A percentile compares a stretch with the other conserved stretches of the same genome.
These are phyloP conservation scores for Zygosaccharomyces bailii DNA, from an alignment of 805 yeast genomes.

Conservation along the genomic window DNA sequence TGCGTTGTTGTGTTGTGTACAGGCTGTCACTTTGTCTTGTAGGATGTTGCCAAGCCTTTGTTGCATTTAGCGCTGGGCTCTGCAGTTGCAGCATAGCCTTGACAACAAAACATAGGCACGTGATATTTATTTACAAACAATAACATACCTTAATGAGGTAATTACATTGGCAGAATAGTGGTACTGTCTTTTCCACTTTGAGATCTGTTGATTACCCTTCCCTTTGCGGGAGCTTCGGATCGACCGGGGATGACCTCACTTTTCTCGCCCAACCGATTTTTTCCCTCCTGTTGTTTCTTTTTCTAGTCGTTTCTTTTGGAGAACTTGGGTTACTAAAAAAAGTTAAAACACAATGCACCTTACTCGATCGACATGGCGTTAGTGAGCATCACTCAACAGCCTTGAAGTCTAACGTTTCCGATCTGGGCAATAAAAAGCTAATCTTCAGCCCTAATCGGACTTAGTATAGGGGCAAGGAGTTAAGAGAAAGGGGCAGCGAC, in stretches of 20 bases:
- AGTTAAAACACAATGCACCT: too few species aligned
- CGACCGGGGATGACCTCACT: neutral
- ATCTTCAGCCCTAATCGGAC: neutral
- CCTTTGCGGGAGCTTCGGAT: neutral
- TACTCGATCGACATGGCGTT: neutral
- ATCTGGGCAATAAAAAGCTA: neutral
- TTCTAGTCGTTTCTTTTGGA: neutral
- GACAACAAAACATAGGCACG: too few species aligned
- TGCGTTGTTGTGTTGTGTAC: too few species aligned
- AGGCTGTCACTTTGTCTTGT: too few species aligned
- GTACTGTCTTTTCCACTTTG: neutral
- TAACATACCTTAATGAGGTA: neutral
- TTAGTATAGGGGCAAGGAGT: neutral
- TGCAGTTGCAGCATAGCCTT: too few species aligned
- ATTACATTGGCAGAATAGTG: neutral
- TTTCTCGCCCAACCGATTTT: neutral
- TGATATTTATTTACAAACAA: too few species aligned
- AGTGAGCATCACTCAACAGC: neutral
- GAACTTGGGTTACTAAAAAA: too few species aligned
- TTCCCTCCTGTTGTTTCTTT: neutral
- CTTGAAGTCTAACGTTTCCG: neutral
- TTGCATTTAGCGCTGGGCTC: too few species aligned
- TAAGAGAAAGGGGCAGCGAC: neutral
- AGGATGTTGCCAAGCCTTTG: too few species aligned
- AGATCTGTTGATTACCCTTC: neutral